Conservation (phyloP, 331 rosid genomes). For the Rosa hybrid region DNA sequence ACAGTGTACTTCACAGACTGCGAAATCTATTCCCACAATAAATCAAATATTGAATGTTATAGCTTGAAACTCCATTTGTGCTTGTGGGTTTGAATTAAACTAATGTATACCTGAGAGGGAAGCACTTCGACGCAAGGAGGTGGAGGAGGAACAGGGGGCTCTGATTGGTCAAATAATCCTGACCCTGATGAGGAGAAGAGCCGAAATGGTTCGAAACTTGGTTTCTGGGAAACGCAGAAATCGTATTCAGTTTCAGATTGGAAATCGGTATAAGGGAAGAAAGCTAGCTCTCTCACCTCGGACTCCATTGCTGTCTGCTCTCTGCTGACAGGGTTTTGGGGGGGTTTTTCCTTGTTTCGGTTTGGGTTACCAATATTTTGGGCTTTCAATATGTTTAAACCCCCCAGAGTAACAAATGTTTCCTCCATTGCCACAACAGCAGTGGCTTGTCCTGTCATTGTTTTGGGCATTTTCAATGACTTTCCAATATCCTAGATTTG, state of each 20-base stretch:
- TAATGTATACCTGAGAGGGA: constrained; percentile 57
- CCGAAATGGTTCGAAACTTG: constrained; percentile 47
- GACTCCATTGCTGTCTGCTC: constrained; percentile 21
- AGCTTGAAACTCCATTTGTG: not conserved
- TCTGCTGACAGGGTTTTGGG: constrained; percentile 13
- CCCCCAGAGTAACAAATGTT: not conserved
- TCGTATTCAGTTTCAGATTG: not conserved
- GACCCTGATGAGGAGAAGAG: constrained; percentile 55
- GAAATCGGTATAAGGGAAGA: not conserved
- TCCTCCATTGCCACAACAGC: too few relatives aligned
- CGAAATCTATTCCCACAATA: constrained; percentile 39
- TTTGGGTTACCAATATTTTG: not conserved
- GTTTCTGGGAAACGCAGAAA: constrained; percentile 35
- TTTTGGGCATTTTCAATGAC: too few relatives aligned
- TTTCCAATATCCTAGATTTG: too few relatives aligned
- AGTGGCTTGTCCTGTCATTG: too few relatives aligned
- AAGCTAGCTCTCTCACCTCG: constrained; percentile 26
- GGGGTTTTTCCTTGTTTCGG: not conserved
- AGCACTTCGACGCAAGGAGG: constrained; percentile 78
- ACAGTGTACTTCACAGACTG: constrained; percentile 43
- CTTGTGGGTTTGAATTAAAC: not conserved
- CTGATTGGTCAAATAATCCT: constrained; percentile 59
- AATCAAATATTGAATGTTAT: constrained; percentile 10
- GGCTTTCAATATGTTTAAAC: not conserved
- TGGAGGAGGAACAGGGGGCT: constrained; percentile 46